phyloP scores from a whole-genome alignment of 1,284 basidiomycete species.

The Austroboletus novae-zelandiae region DNA sequence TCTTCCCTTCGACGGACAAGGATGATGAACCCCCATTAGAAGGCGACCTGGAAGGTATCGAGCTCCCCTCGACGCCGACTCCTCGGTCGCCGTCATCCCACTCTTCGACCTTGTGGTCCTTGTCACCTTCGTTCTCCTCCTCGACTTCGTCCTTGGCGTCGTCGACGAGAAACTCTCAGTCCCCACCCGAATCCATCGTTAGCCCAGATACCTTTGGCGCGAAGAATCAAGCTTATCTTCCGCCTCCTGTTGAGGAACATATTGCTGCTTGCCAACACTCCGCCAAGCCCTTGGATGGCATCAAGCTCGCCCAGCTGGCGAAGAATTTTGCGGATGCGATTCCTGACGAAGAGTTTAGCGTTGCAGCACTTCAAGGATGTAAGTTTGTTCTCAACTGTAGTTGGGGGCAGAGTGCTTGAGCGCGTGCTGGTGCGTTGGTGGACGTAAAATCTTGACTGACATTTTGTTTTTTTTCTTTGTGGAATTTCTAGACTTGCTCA shows the following conservation, averaged over 20 bases:
- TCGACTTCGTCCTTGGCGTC: constrained; percentile 34
- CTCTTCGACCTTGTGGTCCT: constrained; percentile 37
- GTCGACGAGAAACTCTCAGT: constrained; percentile 26
- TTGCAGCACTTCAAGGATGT: constrained; percentile 86
- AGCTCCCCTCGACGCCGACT: constrained; percentile 41
- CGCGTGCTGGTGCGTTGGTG: constrained; percentile 14
- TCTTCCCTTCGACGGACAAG: constrained; percentile 75
- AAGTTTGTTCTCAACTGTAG: constrained; percentile 40
- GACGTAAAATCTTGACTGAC: constrained; percentile 19
- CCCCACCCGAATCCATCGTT: constrained; percentile 26
- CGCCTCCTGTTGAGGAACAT: constrained; percentile 61
- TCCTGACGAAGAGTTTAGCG: constrained; percentile 78
- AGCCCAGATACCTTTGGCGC: constrained; percentile 45
- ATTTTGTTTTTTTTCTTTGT: background rate
- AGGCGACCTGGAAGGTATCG: constrained; percentile 49
- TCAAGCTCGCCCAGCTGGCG: constrained; percentile 61
- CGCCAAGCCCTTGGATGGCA: constrained; percentile 60
- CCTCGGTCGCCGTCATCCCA: constrained; percentile 30
- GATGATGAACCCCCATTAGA: constrained; percentile 37
- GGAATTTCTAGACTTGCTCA: constrained; percentile 57
- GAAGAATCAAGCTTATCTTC: constrained; percentile 59
- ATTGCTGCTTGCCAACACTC: constrained; percentile 56
- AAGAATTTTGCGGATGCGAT: constrained; percentile 72
- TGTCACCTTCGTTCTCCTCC: constrained; percentile 36
- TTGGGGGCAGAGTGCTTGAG: constrained; percentile 6